phyloP scores from a whole-genome alignment of 257 asterid genomes.

The Solanum clarkiae region DNA sequence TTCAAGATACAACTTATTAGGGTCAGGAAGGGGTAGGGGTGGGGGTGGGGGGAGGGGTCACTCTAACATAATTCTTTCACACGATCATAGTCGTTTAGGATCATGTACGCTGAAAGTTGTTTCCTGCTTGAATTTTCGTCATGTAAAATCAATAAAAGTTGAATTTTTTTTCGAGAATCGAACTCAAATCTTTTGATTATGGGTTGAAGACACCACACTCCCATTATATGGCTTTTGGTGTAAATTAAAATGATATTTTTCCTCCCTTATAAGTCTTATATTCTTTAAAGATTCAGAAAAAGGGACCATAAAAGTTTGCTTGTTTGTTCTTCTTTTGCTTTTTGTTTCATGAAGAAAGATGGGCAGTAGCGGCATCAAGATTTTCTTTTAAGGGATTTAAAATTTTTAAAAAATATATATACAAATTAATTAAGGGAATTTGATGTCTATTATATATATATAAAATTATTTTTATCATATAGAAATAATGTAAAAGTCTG shows the following conservation, averaged over 20 bases:
- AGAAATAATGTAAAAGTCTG: too few relatives aligned
- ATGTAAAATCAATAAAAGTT: accelerated
- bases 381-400: too few relatives aligned
- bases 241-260: background rate
- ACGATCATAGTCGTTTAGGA: background rate
- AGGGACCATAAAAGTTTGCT: background rate
- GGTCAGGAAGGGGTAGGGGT: too few relatives aligned
- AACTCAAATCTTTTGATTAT: background rate
- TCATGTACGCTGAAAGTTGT: background rate
- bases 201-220: background rate
- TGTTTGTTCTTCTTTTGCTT: background rate
- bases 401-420: too few relatives aligned
- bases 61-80: background rate
- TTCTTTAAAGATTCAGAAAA: background rate
- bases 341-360: background rate
- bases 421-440: too few relatives aligned
- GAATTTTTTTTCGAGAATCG: background rate
- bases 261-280: background rate
- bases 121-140: background rate
- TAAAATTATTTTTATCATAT: too few relatives aligned
- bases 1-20: background rate
- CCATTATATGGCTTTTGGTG: background rate
- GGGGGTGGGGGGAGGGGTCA: too few relatives aligned
- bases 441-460: too few relatives aligned
- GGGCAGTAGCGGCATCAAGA: too few relatives aligned